Base-by-base conservation (phyloP, 352 stramenopile species). In the Phytophthora parvispora region DNA sequence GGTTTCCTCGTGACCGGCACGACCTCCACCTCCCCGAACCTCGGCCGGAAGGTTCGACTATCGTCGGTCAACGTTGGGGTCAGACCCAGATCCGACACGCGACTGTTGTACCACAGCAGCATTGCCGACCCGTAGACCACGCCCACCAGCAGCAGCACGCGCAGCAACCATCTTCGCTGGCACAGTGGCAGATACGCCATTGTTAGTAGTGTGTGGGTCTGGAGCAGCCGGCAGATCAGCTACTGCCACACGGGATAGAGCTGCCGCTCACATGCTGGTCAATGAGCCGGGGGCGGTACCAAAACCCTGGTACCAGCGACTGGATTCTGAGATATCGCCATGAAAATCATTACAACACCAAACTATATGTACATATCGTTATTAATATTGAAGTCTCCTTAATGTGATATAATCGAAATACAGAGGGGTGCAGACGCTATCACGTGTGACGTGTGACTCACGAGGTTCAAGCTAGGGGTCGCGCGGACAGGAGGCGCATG, bases 41-140 rank as follows among this genome's bases (percentile, higher is more conserved):
- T 64, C 18, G 59, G 66, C 3, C 66, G 51, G 52, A 61, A 61
- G 5, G 42, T 68, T 31, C 31, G 64, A 51, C 31, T 68, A n/a
- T 4, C 18, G 20, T 24, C 29, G 9, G 49, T n/a, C 27, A 16
- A 48, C 20, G 28, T 16, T 38, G 16, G 29, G 20, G 53, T 49
- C 25, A 27, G 22, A 40, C 24, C 10, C 49, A 68, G 32, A 54
- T 4, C 15, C 0, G 38, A 28, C 6, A 60, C 28, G 6, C 8
- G 31, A 6, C 13, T 38, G 34, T 57, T 74, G 52, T 51, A 69
- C 65, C 65, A 73, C 9, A 68, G 31, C 59, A 69, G 29, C 28
- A 74, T 2, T 9, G 65, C 12, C 18, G 7, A 50, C 20, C 42
- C 42, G 45, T 74, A 65, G 43, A 65, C 4, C 1, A 52, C 7